Conservation (phyloP, 768 basidiomycete species). For the Lepiota venenata region DNA sequence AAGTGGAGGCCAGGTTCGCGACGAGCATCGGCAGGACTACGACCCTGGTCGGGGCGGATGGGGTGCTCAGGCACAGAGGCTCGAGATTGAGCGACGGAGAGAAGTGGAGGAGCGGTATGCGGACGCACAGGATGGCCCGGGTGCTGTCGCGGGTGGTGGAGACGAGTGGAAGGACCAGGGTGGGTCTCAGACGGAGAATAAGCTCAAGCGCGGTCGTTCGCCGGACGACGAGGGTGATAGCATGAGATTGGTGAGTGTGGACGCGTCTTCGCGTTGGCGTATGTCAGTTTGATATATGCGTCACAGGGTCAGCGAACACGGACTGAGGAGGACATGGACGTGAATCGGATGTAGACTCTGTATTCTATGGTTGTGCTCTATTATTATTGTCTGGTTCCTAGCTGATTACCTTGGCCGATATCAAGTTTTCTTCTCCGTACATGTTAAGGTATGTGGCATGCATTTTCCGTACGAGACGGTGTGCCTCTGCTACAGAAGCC, state of each 20-base stretch:
- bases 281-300: conserved; percentile 5
- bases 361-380: conserved; percentile 7
- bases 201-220: conserved; percentile 69
- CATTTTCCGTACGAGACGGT: conserved; percentile 57
- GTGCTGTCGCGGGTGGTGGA: conserved; percentile 79
- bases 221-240: conserved; percentile 74
- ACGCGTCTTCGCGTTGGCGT: background rate
- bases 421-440: conserved; percentile 16
- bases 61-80: conserved; percentile 81
- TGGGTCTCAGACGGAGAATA: conserved; percentile 30
- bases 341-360: conserved; percentile 60
- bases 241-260: conserved; percentile 48
- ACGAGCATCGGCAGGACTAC: conserved; percentile 96
- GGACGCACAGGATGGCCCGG: conserved; percentile 76
- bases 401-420: conserved; percentile 31
- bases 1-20: conserved; percentile 94
- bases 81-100: conserved; percentile 71
- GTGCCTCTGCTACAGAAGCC: conserved; percentile 59
- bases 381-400: conserved; percentile 29
- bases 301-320: conserved; percentile 55
- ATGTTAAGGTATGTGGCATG: conserved; percentile 52
- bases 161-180: conserved; percentile 81
- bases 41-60: conserved; percentile 95
- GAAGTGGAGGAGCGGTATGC: conserved; percentile 87
- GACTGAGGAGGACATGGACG: conserved; percentile 63